Percentiles rank a stretch among this genome's conserved stretches.
These are phyloP conservation scores for Schoenoplectus tabernaemontani DNA, from an alignment of 202 grass and related monocot genomes.

Conservation along the genomic window DNA sequence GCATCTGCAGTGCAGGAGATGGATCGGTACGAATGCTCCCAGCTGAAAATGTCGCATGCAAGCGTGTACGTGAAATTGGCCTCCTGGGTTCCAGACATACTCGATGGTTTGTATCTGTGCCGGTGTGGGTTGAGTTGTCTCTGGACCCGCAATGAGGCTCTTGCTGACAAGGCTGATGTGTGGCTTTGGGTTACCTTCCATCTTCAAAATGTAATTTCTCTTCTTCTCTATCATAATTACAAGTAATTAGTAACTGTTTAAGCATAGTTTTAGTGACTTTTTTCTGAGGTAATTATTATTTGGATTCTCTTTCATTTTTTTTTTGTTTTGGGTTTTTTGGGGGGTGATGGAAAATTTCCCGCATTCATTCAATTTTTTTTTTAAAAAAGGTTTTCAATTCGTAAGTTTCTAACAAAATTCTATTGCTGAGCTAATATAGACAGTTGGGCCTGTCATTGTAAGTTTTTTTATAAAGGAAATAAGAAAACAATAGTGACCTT, in stretches of 20 bases:
- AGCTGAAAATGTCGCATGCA: constrained; percentile 13
- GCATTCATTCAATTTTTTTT: background rate
- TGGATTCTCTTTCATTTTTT: background rate
- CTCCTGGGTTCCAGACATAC: constrained; percentile 29
- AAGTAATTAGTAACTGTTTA: background rate
- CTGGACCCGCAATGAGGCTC: constrained; percentile 24
- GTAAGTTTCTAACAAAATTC: background rate
- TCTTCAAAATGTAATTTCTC: constrained; percentile 20
- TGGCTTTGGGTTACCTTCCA: constrained; percentile 23
- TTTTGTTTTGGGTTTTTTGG: background rate
- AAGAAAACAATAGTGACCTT: background rate
- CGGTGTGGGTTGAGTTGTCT: constrained; percentile 34
- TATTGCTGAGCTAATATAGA: background rate
- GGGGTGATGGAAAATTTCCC: background rate
- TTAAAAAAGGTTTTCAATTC: background rate
- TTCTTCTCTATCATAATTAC: background rate
- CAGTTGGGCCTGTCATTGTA: background rate
- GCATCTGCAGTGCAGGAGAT: constrained; percentile 27
- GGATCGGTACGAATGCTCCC: constrained; percentile 10
- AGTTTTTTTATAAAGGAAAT: background rate
- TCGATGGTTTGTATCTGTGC: constrained; percentile 24
- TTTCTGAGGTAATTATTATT: background rate
- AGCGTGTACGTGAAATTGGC: constrained; percentile 24
- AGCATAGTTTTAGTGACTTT: background rate
- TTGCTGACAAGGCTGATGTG: constrained; percentile 26